Evolutionary conservation across 768 basidiomycete species (phyloP).

Genomic region (Mycena galopus): DNA sequence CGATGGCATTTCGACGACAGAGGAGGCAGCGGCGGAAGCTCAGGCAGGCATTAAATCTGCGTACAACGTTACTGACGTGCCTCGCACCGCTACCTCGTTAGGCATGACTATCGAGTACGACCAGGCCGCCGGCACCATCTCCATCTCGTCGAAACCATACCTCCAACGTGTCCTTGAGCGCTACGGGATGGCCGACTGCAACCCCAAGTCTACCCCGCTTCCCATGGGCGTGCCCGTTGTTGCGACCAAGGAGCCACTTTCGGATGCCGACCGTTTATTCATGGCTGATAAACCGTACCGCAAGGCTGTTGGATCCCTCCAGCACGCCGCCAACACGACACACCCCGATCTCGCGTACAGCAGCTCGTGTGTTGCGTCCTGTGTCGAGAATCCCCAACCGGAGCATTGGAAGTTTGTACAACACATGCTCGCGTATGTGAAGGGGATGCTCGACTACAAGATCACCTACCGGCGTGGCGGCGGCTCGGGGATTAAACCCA

Average conservation of each 20-base stretch:
- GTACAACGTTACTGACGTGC: no score
- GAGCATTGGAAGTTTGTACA: background rate
- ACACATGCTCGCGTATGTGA: no score
- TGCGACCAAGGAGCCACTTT: background rate
- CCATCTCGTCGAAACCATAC: no score
- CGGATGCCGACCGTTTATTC: background rate
- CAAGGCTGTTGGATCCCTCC: constrained; percentile 14
- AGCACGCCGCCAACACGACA: constrained; percentile 39
- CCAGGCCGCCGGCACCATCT: no score
- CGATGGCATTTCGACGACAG: no score
- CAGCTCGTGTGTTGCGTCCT: background rate
- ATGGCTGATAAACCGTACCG: constrained; percentile 39
- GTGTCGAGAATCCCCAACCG: background rate
- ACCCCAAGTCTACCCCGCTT: background rate
- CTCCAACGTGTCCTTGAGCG: background rate
- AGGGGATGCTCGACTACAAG: no score
- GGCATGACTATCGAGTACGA: no score
- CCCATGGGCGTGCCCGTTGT: background rate
- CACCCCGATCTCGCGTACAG: constrained; percentile 15
- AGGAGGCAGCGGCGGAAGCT: no score
- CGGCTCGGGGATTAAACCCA: no score
- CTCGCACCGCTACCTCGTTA: no score
- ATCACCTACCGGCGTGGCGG: no score
- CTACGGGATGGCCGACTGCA: background rate
- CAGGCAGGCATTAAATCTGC: no score